phyloP scores from a whole-genome alignment of 2,329 filamentous ascomycete species.

The Akanthomyces muscarius region DNA sequence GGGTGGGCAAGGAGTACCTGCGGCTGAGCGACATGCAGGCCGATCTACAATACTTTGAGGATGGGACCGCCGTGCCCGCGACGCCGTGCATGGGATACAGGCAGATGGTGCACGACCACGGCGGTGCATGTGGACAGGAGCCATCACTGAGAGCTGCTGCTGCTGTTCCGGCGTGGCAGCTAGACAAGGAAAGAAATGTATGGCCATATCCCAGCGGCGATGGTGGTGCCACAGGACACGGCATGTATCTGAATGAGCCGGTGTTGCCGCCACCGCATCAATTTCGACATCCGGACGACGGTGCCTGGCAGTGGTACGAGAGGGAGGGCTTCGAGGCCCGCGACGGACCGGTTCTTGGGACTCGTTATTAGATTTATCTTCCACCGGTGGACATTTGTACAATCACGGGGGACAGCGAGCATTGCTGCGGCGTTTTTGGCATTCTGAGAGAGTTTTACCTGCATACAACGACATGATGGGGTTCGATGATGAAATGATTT shows the following conservation, averaged over 20 bases:
- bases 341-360: conserved; percentile 13
- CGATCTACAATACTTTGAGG: conserved; percentile 52
- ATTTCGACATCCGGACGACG: conserved; percentile 19
- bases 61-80: conserved; percentile 6
- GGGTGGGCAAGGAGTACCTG: conserved; percentile 54
- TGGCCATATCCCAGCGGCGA: conserved; percentile 12
- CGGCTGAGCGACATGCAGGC: conserved; percentile 58
- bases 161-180: conserved; percentile 12
- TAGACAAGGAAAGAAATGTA: conserved; percentile 18
- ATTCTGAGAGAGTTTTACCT: background rate
- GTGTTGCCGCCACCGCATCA: conserved; percentile 13
- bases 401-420: conserved; percentile 5
- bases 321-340: conserved; percentile 31
- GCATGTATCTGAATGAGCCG: background rate
- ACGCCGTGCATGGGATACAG: conserved; percentile 11
- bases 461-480: background rate
- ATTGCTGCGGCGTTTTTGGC: conserved; percentile 10
- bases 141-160: background rate
- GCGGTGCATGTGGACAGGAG: background rate
- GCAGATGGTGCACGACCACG: background rate
- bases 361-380: conserved; percentile 11
- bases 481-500: background rate
- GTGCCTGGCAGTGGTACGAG: conserved; percentile 34
- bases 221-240: background rate
- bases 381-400: background rate